Conservation (phyloP, 148 eudicot genomes). For the Cornus florida region DNA sequence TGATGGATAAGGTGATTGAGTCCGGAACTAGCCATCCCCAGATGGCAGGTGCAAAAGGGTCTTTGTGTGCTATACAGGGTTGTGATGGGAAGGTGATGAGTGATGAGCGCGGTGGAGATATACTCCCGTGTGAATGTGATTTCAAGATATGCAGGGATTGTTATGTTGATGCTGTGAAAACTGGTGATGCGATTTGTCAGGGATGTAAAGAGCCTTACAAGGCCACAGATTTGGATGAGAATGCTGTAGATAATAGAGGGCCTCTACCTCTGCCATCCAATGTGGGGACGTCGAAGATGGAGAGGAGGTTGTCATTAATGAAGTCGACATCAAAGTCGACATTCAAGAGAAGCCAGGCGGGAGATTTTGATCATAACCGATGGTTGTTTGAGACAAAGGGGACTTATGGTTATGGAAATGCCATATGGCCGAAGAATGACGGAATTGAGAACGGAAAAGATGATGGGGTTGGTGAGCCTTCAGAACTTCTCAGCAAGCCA, state of each 20-base stretch:
- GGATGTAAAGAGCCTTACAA: constrained; percentile 91
- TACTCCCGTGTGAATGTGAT: constrained; percentile 96
- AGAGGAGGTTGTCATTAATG: constrained; percentile 84
- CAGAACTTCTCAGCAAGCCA: constrained; percentile 70
- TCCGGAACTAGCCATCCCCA: constrained; percentile 86
- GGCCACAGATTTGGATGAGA: constrained; percentile 68
- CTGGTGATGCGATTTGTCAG: constrained; percentile 80
- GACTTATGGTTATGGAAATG: constrained; percentile 98
- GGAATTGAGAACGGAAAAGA: constrained; percentile 42
- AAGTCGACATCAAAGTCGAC: constrained; percentile 56
- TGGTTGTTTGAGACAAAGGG: constrained; percentile 99
- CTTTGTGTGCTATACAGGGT: constrained; percentile 69
- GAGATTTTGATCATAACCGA: constrained; percentile 83
- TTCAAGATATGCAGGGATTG: constrained; percentile 96
- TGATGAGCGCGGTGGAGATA: constrained; percentile 82
- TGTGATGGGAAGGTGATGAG: constrained; percentile 98
- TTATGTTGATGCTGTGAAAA: constrained; percentile 74
- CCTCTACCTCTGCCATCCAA: constrained; percentile 59
- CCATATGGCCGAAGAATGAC: constrained; percentile 87
- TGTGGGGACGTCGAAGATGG: constrained; percentile 54
- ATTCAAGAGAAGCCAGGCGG: constrained; percentile 57
- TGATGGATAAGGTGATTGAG: constrained; percentile 95
- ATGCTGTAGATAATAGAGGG: constrained; percentile 38
- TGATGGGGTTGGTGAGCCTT: constrained; percentile 43
- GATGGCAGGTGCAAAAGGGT: constrained; percentile 96